Evolutionary conservation across 1,139 yeast genomes (phyloP).

Genomic region (Entelexis paramagnoliae): DNA sequence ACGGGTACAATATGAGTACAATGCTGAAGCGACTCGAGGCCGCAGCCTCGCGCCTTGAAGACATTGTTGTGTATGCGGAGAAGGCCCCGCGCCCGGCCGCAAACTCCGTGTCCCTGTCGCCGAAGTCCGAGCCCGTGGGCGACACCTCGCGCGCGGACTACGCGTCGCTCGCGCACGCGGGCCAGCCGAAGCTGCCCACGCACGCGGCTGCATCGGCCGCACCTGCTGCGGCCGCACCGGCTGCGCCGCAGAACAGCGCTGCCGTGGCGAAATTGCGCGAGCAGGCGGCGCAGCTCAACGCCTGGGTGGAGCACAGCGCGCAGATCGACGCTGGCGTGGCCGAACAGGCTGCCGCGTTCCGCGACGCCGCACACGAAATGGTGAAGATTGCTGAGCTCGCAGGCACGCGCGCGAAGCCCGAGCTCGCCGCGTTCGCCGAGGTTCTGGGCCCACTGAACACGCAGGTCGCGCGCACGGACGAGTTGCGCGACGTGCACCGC

Average conservation of each 20-base stretch:
- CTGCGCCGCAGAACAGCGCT: constrained; percentile 24
- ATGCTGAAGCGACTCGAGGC: constrained; percentile 55
- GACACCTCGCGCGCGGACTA: background rate
- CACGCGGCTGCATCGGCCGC: constrained; percentile 16
- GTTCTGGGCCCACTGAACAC: constrained; percentile 62
- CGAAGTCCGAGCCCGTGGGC: constrained; percentile 11
- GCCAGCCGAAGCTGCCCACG: background rate
- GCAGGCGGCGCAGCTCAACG: constrained; percentile 20
- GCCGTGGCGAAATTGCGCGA: background rate
- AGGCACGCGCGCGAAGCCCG: constrained; percentile 55
- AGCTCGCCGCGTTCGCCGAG: constrained; percentile 41
- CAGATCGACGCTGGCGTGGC: constrained; percentile 54
- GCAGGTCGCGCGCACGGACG: constrained; percentile 47
- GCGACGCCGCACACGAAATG: constrained; percentile 53
- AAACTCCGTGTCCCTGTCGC: constrained; percentile 14
- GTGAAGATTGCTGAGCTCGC: constrained; percentile 51
- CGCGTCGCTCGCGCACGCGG: background rate
- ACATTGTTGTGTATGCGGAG: constrained; percentile 71
- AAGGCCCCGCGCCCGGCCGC: constrained; percentile 13
- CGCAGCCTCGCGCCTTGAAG: constrained; percentile 87
- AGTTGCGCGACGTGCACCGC: constrained; percentile 63
- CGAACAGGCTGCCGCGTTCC: constrained; percentile 46
- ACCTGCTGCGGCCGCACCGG: constrained; percentile 23
- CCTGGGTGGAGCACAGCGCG: constrained; percentile 43
- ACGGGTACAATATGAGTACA: constrained; percentile 26